Evolutionary conservation across 441 rosid species (phyloP).

Genomic region (Kokia cookei): DNA sequence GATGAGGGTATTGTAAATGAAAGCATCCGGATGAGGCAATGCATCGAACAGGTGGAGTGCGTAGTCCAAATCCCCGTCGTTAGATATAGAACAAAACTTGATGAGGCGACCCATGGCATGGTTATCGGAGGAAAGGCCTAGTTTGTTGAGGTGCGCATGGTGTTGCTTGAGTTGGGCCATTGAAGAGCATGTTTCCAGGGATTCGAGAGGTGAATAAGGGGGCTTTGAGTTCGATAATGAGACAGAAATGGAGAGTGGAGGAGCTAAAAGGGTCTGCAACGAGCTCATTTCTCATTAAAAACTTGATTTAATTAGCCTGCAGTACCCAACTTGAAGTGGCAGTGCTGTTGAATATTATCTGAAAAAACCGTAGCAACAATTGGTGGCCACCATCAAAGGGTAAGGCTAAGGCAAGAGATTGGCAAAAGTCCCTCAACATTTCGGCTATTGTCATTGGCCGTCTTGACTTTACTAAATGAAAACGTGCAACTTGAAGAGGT

Average conservation of each 20-base stretch:
- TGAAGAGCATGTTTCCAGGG: constrained; percentile 28
- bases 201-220: constrained; percentile 6
- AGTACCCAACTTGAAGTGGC: too few species aligned
- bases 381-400: not conserved
- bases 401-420: too few species aligned
- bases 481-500: too few species aligned
- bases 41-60: constrained; percentile 30
- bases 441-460: too few species aligned
- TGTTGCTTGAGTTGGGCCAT: constrained; percentile 28
- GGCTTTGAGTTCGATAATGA: constrained; percentile 11
- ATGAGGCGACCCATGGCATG: constrained; percentile 25
- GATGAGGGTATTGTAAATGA: constrained; percentile 33
- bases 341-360: not conserved
- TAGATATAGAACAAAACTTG: constrained; percentile 24
- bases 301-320: not conserved
- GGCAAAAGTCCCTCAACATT: too few species aligned
- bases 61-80: constrained; percentile 20
- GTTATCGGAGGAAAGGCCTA: constrained; percentile 34
- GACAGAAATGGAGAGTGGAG: not conserved
- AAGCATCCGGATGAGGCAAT: constrained; percentile 33
- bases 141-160: constrained; percentile 31
- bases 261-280: not conserved
- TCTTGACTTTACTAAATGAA: too few species aligned
- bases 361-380: not conserved
- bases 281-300: not conserved